Evolutionary conservation across 139 green algal genomes (phyloP).

Genomic region (Gonium pectorale): DNA sequence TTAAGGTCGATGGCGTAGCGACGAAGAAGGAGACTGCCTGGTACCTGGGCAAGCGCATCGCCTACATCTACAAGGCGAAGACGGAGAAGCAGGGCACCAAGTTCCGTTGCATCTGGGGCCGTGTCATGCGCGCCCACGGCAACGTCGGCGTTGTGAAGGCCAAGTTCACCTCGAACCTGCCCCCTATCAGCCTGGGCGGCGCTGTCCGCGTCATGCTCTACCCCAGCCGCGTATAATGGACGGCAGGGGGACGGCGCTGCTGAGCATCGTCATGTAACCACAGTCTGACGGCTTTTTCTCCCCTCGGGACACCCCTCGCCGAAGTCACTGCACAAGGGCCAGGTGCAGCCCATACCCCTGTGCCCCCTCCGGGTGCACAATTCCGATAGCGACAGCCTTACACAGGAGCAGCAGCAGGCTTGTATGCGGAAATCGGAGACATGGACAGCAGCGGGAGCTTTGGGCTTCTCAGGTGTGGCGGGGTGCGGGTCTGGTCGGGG

Average conservation of each 20-base stretch:
- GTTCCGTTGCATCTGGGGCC: slow-evolving; percentile 97
- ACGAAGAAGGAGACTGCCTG: slow-evolving; percentile 91
- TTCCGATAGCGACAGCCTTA: no score
- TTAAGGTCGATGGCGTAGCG: slow-evolving; percentile 94
- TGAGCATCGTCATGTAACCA: slow-evolving; percentile 23
- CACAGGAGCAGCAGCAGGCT: no score
- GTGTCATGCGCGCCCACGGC: slow-evolving; percentile 92
- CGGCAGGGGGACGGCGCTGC: background rate
- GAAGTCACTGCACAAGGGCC: no score
- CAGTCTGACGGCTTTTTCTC: background rate
- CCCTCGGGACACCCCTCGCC: no score
- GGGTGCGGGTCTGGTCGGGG: no score
- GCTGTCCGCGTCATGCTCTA: slow-evolving; percentile 91
- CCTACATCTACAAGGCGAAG: slow-evolving; percentile 99
- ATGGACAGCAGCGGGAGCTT: no score
- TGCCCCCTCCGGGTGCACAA: no score
- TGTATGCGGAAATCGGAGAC: no score
- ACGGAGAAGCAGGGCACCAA: slow-evolving; percentile 94
- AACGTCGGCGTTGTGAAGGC: slow-evolving; percentile 91
- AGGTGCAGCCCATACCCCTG: no score
- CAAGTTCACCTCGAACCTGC: slow-evolving; percentile 98
- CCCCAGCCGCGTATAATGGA: slow-evolving; percentile 79
- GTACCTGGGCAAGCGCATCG: slow-evolving; percentile 97
- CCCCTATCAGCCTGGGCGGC: slow-evolving; percentile 82
- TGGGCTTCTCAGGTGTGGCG: no score